These are phyloP conservation scores for Phycomyces nitens DNA, from an alignment of 192 early-diverging fungal genomes.

Conservation along the genomic window DNA sequence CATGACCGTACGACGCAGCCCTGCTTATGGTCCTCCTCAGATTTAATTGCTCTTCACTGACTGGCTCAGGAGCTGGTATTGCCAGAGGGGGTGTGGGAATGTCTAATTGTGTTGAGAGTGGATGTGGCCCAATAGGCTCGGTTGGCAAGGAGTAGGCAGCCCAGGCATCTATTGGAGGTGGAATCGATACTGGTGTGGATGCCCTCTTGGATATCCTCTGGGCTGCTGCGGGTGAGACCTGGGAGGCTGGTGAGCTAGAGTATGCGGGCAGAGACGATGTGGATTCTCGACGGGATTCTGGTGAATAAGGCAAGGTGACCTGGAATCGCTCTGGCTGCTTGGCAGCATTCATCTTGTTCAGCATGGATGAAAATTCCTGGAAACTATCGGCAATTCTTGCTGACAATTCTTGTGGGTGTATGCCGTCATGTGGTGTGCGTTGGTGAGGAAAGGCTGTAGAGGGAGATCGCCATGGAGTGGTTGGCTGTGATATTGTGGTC, in stretches of 20 bases:
- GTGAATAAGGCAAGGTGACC: not conserved
- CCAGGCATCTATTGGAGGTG: too few species aligned
- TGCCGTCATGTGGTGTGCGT: not conserved
- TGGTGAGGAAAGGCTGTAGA: not conserved
- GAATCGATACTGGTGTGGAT: too few species aligned
- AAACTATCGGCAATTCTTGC: slow-evolving; percentile 34
- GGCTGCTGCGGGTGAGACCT: not conserved
- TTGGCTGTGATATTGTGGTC: slow-evolving; percentile 7
- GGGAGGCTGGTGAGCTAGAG: not conserved
- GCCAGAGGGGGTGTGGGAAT: too few species aligned
- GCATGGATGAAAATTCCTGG: slow-evolving; percentile 27
- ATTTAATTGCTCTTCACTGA: too few species aligned
- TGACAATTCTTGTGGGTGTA: slow-evolving; percentile 19
- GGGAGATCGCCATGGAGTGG: not conserved
- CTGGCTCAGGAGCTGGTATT: too few species aligned
- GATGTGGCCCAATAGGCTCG: too few species aligned
- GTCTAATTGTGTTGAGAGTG: too few species aligned
- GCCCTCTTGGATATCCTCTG: too few species aligned
- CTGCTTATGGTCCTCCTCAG: slow-evolving; percentile 39
- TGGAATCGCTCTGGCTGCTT: not conserved
- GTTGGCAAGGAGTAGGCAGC: too few species aligned
- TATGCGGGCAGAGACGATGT: not conserved
- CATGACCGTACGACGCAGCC: slow-evolving; percentile 32
- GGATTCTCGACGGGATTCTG: not conserved
- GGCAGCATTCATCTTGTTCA: slow-evolving; percentile 5